A percentile compares a stretch with the other conserved stretches of the same genome.
Evolutionary conservation across 495 filamentous ascomycete species (phyloP).

Genomic region (Cetradonia linearis): DNA sequence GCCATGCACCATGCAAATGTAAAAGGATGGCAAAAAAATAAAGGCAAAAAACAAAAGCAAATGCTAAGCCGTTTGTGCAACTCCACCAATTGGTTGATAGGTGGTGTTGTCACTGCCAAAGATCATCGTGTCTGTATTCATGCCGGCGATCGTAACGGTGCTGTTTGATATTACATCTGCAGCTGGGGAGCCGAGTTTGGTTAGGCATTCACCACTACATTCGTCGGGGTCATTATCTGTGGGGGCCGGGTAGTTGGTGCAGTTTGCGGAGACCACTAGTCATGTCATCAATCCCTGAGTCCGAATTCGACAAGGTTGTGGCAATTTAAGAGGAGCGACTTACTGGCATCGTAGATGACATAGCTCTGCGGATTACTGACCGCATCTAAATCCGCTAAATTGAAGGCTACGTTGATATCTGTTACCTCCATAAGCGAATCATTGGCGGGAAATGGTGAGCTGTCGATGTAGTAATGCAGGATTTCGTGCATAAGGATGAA

Average conservation of each 20-base stretch:
- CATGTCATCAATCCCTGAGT: not conserved
- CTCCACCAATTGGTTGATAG: not conserved
- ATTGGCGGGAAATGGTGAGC: not conserved
- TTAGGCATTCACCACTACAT: constrained; percentile 1
- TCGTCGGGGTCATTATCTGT: not conserved
- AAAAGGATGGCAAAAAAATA: no score
- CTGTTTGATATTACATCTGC: not conserved
- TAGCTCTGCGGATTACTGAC: constrained; percentile 8
- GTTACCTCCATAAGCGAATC: constrained; percentile 1
- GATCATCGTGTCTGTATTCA: not conserved
- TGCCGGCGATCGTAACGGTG: not conserved
- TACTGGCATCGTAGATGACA: constrained; percentile 5
- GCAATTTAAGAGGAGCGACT: not conserved
- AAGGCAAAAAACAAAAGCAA: not conserved
- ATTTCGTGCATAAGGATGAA: constrained; percentile 3
- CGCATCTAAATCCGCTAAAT: not conserved
- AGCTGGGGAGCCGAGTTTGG: not conserved
- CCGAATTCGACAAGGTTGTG: not conserved
- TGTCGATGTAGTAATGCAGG: not conserved
- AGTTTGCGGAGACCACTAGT: not conserved
- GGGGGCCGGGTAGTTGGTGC: not conserved
- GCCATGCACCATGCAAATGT: not conserved
- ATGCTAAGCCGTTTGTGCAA: not conserved
- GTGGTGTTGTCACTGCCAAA: not conserved
- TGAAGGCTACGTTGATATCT: constrained; percentile 5